A percentile compares a stretch with the other conserved stretches of the same genome.
phyloP scores from a whole-genome alignment of 768 basidiomycete species.

The Lactifluus subvellereus region DNA sequence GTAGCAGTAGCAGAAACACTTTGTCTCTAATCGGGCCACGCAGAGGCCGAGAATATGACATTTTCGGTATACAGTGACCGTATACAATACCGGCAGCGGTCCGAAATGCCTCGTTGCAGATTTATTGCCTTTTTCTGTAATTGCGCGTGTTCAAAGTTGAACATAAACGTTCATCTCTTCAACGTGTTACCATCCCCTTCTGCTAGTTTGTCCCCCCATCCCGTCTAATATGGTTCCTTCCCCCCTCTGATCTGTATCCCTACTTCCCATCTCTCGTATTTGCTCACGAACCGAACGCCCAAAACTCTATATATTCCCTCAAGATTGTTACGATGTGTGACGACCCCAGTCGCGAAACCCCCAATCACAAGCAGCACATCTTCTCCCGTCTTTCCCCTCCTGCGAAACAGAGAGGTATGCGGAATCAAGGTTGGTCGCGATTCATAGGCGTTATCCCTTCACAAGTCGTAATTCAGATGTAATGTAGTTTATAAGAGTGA shows the following conservation, averaged over 20 bases:
- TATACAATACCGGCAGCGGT: background rate
- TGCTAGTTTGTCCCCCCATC: background rate
- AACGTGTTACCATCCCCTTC: background rate
- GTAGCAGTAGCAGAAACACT: too few species aligned
- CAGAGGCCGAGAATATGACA: too few species aligned
- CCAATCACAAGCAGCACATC: background rate
- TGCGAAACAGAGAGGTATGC: background rate
- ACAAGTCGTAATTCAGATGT: background rate
- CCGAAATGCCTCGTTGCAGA: constrained; percentile 9
- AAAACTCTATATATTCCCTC: constrained; percentile 16
- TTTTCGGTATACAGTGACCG: too few species aligned
- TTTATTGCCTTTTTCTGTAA: background rate
- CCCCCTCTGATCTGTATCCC: constrained; percentile 3
- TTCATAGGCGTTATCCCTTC: background rate
- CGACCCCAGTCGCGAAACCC: constrained; percentile 15
- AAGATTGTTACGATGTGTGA: constrained; percentile 14
- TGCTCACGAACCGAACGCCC: constrained; percentile 1
- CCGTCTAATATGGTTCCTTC: background rate
- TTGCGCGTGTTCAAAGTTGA: background rate
- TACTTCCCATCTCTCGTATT: background rate
- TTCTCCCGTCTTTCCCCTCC: constrained; percentile 8
- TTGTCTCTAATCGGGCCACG: too few species aligned
- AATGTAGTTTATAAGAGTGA: background rate
- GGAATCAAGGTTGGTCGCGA: constrained; percentile 9
- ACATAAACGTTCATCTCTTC: background rate